Percentiles rank a stretch among this genome's conserved stretches.
These are phyloP conservation scores for Cercospora zeae-maydis DNA, from an alignment of 2,329 filamentous ascomycete genomes.

Conservation along the genomic window DNA sequence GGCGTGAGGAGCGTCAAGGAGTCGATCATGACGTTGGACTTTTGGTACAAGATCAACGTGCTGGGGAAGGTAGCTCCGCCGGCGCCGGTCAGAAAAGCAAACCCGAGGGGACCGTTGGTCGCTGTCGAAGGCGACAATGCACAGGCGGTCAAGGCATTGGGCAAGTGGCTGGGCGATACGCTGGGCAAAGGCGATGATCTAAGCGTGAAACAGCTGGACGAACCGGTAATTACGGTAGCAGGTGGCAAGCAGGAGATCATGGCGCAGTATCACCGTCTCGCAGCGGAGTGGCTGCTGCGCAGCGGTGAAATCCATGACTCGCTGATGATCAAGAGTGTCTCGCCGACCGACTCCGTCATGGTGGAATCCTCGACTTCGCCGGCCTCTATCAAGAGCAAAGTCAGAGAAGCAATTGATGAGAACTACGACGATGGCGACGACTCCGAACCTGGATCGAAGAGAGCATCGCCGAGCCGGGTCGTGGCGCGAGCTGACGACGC, in stretches of 20 bases:
- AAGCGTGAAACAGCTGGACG: conserved; percentile 49
- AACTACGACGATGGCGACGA: conserved; percentile 27
- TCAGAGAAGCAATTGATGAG: conserved; percentile 25
- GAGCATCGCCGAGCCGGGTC: conserved; percentile 4
- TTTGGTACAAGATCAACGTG: conserved; percentile 71
- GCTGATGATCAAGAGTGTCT: conserved; percentile 19
- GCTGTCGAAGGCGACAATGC: conserved; percentile 73
- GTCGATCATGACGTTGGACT: conserved; percentile 71
- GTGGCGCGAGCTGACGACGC: conserved; percentile 5
- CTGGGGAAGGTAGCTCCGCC: conserved; percentile 73
- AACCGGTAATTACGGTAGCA: conserved; percentile 43
- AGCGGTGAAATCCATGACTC: conserved; percentile 63
- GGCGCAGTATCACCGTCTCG: conserved; percentile 59
- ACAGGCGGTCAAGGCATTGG: conserved; percentile 62
- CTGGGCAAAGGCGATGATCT: conserved; percentile 53
- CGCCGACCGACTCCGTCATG: conserved; percentile 26
- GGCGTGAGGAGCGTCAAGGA: conserved; percentile 39
- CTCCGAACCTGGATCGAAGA: conserved; percentile 2
- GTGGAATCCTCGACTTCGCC: conserved; percentile 18
- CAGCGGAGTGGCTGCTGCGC: conserved; percentile 66
- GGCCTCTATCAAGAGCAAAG: conserved; percentile 7
- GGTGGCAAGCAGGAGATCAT: conserved; percentile 35
- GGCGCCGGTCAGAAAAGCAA: conserved; percentile 43
- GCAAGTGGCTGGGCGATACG: conserved; percentile 58
- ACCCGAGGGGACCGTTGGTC: conserved; percentile 69